Evolutionary conservation across 257 asterid genomes (phyloP).

Genomic region (Perilla frutescens): DNA sequence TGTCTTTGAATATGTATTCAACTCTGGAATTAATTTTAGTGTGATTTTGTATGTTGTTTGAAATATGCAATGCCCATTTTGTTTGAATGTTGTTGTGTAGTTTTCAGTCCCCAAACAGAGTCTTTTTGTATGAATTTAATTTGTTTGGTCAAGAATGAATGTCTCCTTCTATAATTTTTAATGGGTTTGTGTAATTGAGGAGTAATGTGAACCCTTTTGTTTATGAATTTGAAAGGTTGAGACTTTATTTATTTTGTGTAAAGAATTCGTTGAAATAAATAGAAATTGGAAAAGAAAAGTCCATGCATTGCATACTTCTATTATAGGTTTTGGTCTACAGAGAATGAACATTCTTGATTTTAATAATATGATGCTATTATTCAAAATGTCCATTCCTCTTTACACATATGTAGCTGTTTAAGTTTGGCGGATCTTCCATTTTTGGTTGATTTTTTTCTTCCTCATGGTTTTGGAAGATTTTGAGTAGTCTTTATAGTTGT

Average conservation of each 20-base stretch:
- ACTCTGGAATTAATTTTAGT: not conserved
- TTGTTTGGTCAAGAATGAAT: slow-evolving; percentile 24
- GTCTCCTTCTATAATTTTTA: slow-evolving; percentile 11
- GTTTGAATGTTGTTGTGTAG: slow-evolving; percentile 19
- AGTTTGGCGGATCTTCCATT: slow-evolving; percentile 29
- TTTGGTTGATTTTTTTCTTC: not conserved
- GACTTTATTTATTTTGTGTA: slow-evolving; percentile 1
- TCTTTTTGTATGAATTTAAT: slow-evolving; percentile 29
- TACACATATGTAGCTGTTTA: slow-evolving; percentile 27
- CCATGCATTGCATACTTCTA: slow-evolving; percentile 14
- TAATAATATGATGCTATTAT: not conserved
- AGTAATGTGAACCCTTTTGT: slow-evolving; percentile 34
- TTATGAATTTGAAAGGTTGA: not conserved
- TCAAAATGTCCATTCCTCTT: slow-evolving; percentile 30
- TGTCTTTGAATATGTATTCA: slow-evolving; percentile 16
- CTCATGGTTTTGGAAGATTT: slow-evolving; percentile 7
- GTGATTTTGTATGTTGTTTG: not conserved
- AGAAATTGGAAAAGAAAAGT: slow-evolving; percentile 29
- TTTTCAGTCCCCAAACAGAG: slow-evolving; percentile 7
- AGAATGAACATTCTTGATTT: slow-evolving; percentile 10
- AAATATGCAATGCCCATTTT: not conserved
- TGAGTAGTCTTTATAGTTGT: not conserved
- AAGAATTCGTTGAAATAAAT: not conserved
- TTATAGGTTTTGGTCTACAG: slow-evolving; percentile 16
- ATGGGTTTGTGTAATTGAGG: slow-evolving; percentile 27